Conservation (phyloP, 192 early-diverging fungal species). For the Coemansia erecta region DNA sequence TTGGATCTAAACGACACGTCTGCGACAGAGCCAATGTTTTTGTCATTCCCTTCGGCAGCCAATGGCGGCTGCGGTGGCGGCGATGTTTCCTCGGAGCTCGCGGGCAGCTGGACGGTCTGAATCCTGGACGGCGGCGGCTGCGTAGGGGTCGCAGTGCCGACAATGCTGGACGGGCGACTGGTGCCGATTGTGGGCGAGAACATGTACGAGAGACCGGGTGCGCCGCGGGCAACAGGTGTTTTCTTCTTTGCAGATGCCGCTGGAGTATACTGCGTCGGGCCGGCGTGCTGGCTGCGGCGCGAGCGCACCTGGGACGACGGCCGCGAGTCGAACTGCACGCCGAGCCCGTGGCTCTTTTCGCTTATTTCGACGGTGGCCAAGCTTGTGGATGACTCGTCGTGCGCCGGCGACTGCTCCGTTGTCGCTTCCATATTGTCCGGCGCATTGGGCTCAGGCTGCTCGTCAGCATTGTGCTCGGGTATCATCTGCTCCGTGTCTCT, state of each 20-base stretch:
- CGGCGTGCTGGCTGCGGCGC: constrained; percentile 22
- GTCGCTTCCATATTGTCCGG: not conserved
- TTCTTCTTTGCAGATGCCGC: constrained; percentile 19
- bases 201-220: constrained; percentile 53
- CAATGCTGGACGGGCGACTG: constrained; percentile 47
- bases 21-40: not conserved
- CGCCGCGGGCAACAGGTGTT: constrained; percentile 40
- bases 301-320: constrained; percentile 24
- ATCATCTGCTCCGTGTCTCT: not conserved
- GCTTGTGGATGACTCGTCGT: constrained; percentile 15
- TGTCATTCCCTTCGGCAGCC: not conserved
- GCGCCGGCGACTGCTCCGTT: not conserved
- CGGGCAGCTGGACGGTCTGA: not conserved
- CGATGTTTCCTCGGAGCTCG: not conserved
- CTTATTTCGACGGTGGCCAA: constrained; percentile 3
- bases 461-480: not conserved
- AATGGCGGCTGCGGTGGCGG: not conserved
- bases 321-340: constrained; percentile 14
- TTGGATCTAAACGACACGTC: not conserved
- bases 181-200: constrained; percentile 39
- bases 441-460: not conserved
- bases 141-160: constrained; percentile 22
- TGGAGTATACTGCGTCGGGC: constrained; percentile 47
- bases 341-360: constrained; percentile 22
- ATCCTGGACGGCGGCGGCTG: constrained; percentile 6